Evolutionary conservation across 495 filamentous ascomycete species (phyloP).

Genomic region (Xeromyces bisporus): DNA sequence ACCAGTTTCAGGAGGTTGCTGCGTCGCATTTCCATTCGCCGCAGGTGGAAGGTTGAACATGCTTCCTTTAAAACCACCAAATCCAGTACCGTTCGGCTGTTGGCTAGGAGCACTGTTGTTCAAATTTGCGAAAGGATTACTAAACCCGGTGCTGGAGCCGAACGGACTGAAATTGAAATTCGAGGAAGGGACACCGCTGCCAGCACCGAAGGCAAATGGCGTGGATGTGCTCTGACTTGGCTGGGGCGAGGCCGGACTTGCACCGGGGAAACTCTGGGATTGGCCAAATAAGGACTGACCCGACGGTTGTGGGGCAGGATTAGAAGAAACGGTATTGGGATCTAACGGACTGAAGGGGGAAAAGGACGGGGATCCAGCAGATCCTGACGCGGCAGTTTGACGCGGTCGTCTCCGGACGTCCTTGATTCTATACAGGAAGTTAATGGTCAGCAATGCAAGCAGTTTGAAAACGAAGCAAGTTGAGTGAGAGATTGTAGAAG

Average conservation of each 20-base stretch:
- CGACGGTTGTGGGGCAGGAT: conserved; percentile 14
- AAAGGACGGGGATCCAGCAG: conserved; percentile 9
- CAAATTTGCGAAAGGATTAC: conserved; percentile 26
- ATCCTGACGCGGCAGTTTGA: conserved; percentile 6
- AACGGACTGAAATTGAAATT: conserved; percentile 21
- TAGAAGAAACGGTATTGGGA: conserved; percentile 14
- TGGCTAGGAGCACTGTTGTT: conserved; percentile 10
- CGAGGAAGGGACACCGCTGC: conserved; percentile 9
- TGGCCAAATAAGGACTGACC: conserved; percentile 29
- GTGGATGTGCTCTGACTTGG: conserved; percentile 14
- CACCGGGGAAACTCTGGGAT: conserved; percentile 30
- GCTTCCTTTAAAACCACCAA: conserved; percentile 16
- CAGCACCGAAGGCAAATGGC: conserved; percentile 25
- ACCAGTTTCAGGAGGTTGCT: conserved; percentile 9
- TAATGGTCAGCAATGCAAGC: not conserved
- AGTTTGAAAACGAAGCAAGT: too few species aligned
- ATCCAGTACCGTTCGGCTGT: conserved; percentile 5
- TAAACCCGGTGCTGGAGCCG: conserved; percentile 7
- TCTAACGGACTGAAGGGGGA: conserved; percentile 14
- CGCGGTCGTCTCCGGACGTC: conserved; percentile 18
- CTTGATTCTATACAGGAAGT: conserved; percentile 15
- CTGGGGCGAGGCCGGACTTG: conserved; percentile 12
- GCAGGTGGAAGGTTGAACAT: conserved; percentile 18
- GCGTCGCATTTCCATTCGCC: conserved; percentile 6
- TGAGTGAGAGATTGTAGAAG: too few species aligned